Conservation (phyloP, 202 grass and related monocot species). For the Dendrocalamus latiflorus region DNA sequence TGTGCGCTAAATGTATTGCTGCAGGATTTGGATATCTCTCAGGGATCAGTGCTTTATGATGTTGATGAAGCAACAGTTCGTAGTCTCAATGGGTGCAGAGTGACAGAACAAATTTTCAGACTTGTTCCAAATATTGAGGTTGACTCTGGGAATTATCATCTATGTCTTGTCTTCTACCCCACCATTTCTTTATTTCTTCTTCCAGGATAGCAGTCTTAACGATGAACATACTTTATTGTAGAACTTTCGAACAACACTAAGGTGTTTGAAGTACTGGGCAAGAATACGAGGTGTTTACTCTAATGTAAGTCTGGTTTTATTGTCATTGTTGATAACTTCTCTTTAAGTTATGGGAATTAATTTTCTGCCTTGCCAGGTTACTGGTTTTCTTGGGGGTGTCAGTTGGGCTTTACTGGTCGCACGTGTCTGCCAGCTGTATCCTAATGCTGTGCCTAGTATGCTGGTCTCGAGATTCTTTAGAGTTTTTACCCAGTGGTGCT, state of each 20-base stretch:
- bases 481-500: constrained; percentile 83
- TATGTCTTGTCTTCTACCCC: neutral
- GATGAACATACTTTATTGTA: constrained; percentile 29
- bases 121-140: constrained; percentile 93
- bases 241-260: constrained; percentile 74
- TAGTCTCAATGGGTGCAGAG: constrained; percentile 97
- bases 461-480: constrained; percentile 86
- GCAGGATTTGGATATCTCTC: constrained; percentile 89
- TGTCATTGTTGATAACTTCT: neutral
- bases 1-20: constrained; percentile 24
- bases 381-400: constrained; percentile 95
- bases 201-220: constrained; percentile 21
- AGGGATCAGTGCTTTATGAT: constrained; percentile 77
- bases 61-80: constrained; percentile 87
- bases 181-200: neutral
- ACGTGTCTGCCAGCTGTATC: constrained; percentile 87
- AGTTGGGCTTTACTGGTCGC: constrained; percentile 92
- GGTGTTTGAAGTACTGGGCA: constrained; percentile 95
- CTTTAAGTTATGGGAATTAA: neutral
- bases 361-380: constrained; percentile 47
- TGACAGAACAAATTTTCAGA: constrained; percentile 85
- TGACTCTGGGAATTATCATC: constrained; percentile 20
- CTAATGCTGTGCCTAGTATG: constrained; percentile 92
- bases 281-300: constrained; percentile 90
- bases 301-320: constrained; percentile 53